Base-by-base conservation (phyloP, 345 rosid species). In the Eucalyptus urophylla region DNA sequence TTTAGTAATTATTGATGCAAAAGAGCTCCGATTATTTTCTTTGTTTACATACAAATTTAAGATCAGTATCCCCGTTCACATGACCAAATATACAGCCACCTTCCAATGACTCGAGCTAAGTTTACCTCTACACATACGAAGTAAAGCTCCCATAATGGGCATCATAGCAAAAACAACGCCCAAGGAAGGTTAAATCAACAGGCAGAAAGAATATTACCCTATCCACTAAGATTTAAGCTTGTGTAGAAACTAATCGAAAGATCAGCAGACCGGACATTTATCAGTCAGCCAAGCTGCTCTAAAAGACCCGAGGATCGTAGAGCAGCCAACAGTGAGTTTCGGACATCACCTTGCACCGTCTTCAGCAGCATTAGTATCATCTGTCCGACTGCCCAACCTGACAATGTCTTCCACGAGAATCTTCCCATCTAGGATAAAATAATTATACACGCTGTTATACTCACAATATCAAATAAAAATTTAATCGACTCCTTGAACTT, bases 391-490 rank as follows among this genome's bases (percentile, higher is more conserved):
- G 90, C 98, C 99, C 93, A 96, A 88, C 83, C 92, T 94, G 81
- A 96, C 96, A 62, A 97, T 97, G 94, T 97, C 99, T 92, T 97
- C 99, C 88, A 97, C 98, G 56, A 96, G 96, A 88, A 97, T 97
- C 94, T 96, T 97, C 90, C 99, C 99, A 91, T 97, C 99, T 97
- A 91, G 90, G 83, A 76, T 76, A 76, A 11, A 24, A 76, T 37
- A 33, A 8, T 72, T 9, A 72, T 33, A 11, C 83, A 19, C 22
- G 8, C 47, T 22, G 29, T 76, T 40, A 76, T 76, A 21, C 47
- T 21, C 47, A 40, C 15, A 2, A 76, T 37, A 76, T 76, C 47
- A 21, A 76, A 40, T 40, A 76, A 40, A 76, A 21, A 76, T 76
- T 76, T 37, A 37, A 21, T 44, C 1, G 27, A 12, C 83, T 76